Evolutionary conservation across 768 basidiomycete genomes (phyloP).

Genomic region (Leccinum arenicola): DNA sequence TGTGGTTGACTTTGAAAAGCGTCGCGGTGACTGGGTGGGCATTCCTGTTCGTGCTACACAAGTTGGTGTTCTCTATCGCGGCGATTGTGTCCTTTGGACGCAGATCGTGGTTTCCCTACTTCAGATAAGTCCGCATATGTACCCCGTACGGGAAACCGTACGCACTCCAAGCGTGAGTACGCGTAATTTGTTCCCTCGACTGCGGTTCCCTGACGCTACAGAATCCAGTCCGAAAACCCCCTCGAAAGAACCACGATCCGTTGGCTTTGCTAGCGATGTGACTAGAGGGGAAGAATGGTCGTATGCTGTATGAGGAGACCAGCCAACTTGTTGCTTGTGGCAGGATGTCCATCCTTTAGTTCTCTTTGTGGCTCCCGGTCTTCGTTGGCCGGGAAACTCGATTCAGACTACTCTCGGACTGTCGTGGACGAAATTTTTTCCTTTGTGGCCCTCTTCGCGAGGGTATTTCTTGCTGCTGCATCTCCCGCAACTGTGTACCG

Average conservation of each 20-base stretch:
- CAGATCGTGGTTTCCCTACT: conserved; percentile 1
- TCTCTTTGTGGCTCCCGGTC: conserved; percentile 27
- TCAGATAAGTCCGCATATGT: not conserved
- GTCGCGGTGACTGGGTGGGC: conserved; percentile 27
- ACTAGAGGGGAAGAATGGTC: not conserved
- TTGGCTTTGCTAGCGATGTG: conserved; percentile 1
- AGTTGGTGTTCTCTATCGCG: conserved; percentile 21
- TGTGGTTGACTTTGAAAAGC: conserved; percentile 24
- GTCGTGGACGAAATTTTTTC: conserved; percentile 8
- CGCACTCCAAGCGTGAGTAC: not conserved
- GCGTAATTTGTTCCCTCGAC: not conserved
- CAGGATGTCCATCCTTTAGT: conserved; percentile 23
- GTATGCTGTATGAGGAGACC: conserved; percentile 16
- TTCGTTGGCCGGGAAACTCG: conserved; percentile 24
- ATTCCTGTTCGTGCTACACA: not conserved
- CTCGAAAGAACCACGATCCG: not conserved
- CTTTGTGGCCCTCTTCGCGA: conserved; percentile 14
- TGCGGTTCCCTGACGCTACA: not conserved
- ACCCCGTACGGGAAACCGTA: not conserved
- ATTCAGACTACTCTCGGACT: conserved; percentile 36
- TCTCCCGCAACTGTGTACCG: not conserved
- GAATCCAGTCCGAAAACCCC: not conserved
- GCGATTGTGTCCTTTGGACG: conserved; percentile 14
- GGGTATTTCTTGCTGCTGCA: not conserved
- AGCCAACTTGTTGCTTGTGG: not conserved